A percentile compares a stretch with the other conserved stretches of the same genome.
These are phyloP conservation scores for Microsporum canis DNA, from an alignment of 2,329 filamentous ascomycete species.

Conservation along the genomic window DNA sequence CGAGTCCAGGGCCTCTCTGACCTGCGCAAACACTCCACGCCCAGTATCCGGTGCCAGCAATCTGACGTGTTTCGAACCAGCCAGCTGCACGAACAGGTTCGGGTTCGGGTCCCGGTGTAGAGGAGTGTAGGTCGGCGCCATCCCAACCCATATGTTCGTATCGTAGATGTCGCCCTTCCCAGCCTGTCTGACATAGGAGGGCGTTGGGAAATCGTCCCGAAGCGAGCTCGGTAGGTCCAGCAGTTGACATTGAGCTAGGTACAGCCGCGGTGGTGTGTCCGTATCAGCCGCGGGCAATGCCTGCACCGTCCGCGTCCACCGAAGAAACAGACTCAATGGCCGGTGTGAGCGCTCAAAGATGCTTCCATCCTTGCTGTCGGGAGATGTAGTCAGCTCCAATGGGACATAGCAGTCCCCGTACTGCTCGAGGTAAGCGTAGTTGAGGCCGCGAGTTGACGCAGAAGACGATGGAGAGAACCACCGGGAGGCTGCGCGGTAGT, in stretches of 20 bases:
- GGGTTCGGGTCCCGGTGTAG: slow-evolving; percentile 89
- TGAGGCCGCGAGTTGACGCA: slow-evolving; percentile 26
- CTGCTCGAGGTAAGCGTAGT: slow-evolving; percentile 35
- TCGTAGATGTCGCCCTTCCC: slow-evolving; percentile 78
- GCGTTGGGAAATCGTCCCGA: slow-evolving; percentile 55
- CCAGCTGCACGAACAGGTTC: slow-evolving; percentile 79
- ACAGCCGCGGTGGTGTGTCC: slow-evolving; percentile 43
- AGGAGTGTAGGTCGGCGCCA: slow-evolving; percentile 77
- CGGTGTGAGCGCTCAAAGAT: slow-evolving; percentile 38
- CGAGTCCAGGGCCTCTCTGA: slow-evolving; percentile 26
- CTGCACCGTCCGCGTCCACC: slow-evolving; percentile 32
- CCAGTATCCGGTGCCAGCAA: slow-evolving; percentile 57
- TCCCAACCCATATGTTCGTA: slow-evolving; percentile 78
- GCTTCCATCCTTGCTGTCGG: not conserved
- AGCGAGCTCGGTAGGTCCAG: slow-evolving; percentile 54
- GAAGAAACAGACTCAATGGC: slow-evolving; percentile 52
- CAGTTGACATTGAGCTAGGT: slow-evolving; percentile 74
- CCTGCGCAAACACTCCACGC: slow-evolving; percentile 48
- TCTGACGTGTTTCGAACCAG: slow-evolving; percentile 60
- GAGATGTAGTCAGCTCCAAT: slow-evolving; percentile 43
- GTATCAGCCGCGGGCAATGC: slow-evolving; percentile 17
- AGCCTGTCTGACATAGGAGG: slow-evolving; percentile 48
- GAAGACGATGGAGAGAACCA: slow-evolving; percentile 45
- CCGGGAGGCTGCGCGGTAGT: slow-evolving; percentile 44
- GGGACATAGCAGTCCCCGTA: slow-evolving; percentile 44